phyloP scores from a whole-genome alignment of 768 basidiomycete species.

The Pisolithus sp. region DNA sequence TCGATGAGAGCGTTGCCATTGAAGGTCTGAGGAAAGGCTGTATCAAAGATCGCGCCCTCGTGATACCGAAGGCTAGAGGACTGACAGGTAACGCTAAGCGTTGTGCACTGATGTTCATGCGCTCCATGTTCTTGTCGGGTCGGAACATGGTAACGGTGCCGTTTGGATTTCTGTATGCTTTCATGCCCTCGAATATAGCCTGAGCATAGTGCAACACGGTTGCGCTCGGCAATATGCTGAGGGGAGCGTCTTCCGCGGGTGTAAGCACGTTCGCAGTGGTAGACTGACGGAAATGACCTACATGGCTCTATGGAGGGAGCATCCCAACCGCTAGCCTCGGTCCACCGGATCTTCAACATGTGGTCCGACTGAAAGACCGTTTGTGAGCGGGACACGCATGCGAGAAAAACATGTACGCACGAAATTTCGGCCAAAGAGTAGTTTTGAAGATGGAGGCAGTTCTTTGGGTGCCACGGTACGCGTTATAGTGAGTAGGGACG shows the following conservation, averaged over 20 bases:
- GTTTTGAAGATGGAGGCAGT: conserved; percentile 55
- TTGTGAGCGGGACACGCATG: conserved; percentile 3
- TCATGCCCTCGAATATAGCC: conserved; percentile 88
- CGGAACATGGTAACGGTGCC: conserved; percentile 82
- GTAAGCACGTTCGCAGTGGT: background rate
- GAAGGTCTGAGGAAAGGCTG: conserved; percentile 50
- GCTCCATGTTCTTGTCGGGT: conserved; percentile 96
- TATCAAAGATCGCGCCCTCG: background rate
- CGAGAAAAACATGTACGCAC: conserved; percentile 34
- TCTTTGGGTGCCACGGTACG: conserved; percentile 48
- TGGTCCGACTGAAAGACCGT: conserved; percentile 60
- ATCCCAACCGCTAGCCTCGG: conserved; percentile 69
- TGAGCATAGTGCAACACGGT: conserved; percentile 93
- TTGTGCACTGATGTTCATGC: conserved; percentile 81
- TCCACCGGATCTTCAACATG: conserved; percentile 80
- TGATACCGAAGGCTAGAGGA: conserved; percentile 1
- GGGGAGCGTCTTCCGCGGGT: conserved; percentile 14
- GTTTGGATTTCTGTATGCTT: conserved; percentile 74
- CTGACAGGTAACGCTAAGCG: conserved; percentile 73
- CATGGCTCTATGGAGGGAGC: conserved; percentile 79
- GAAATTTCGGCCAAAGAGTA: conserved; percentile 84
- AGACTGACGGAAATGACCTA: conserved; percentile 31
- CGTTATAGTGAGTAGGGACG: conserved; percentile 44
- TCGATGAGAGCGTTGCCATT: conserved; percentile 66
- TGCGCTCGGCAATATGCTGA: conserved; percentile 29